Evolutionary conservation across 1,284 basidiomycete species (phyloP).

Genomic region (Gastroboletus turbinatus): DNA sequence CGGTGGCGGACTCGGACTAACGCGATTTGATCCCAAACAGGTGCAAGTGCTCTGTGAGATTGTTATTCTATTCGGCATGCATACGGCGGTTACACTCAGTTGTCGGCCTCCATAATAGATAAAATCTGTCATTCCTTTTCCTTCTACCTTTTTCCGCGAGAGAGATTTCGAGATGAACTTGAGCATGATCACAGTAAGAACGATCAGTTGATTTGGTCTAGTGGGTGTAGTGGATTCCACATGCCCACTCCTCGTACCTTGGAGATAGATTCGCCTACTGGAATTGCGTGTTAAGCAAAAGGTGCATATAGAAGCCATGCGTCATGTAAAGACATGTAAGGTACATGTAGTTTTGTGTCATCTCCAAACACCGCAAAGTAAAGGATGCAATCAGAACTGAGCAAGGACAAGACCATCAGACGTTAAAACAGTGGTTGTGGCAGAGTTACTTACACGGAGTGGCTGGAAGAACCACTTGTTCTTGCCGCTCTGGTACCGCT

Average conservation of each 20-base stretch:
- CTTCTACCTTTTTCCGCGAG: not conserved
- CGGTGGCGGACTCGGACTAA: not conserved
- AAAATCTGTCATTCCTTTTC: slow-evolving; percentile 22
- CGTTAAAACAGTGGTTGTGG: not conserved
- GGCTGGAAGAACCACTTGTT: slow-evolving; percentile 94
- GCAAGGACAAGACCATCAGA: slow-evolving; percentile 5
- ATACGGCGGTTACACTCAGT: slow-evolving; percentile 14
- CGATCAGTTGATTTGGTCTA: not conserved
- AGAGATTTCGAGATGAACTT: not conserved
- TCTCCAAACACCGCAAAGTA: slow-evolving; percentile 12
- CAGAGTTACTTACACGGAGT: slow-evolving; percentile 58
- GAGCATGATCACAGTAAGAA: slow-evolving; percentile 1
- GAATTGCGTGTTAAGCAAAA: slow-evolving; percentile 1
- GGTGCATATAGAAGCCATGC: slow-evolving; percentile 23
- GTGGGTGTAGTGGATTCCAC: not conserved
- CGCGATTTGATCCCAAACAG: slow-evolving; percentile 19
- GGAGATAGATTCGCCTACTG: not conserved
- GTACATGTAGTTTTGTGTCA: slow-evolving; percentile 34
- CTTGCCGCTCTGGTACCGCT: slow-evolving; percentile 87
- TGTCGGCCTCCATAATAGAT: slow-evolving; percentile 24
- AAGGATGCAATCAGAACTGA: slow-evolving; percentile 31
- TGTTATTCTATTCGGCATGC: slow-evolving; percentile 9
- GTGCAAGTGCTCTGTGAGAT: slow-evolving; percentile 45
- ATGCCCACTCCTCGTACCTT: not conserved
- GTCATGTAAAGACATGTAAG: slow-evolving; percentile 28